These are phyloP conservation scores for Wickerhamomyces subpelliculosus DNA, from an alignment of 805 yeast species.

Conservation along the genomic window DNA sequence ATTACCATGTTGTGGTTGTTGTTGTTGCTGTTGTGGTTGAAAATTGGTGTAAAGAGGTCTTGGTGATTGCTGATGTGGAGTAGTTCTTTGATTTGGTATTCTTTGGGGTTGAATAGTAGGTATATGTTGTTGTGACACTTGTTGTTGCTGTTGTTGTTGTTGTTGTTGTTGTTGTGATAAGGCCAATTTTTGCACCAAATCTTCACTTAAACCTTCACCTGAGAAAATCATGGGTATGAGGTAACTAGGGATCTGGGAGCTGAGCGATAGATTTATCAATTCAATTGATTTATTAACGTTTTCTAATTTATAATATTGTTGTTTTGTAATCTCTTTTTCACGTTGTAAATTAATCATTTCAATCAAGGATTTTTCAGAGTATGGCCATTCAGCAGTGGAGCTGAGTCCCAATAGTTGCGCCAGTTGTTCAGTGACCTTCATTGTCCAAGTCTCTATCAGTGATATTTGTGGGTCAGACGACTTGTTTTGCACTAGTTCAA, in stretches of 20 bases:
- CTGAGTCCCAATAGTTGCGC: constrained; percentile 18
- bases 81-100: too few relatives aligned
- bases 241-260: constrained; percentile 55
- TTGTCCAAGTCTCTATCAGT: too few relatives aligned
- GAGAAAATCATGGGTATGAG: constrained; percentile 56
- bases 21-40: constrained; percentile 1
- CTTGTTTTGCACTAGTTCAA: too few relatives aligned
- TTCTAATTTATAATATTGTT: constrained; percentile 68
- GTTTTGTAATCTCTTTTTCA: constrained; percentile 79
- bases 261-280: constrained; percentile 52
- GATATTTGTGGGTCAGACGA: background rate
- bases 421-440: constrained; percentile 11
- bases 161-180: constrained; percentile 9
- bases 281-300: constrained; percentile 51
- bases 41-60: constrained; percentile 1
- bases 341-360: constrained; percentile 18
- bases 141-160: constrained; percentile 2
- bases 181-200: constrained; percentile 8
- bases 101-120: too few relatives aligned
- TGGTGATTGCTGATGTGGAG: constrained; percentile 1
- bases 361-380: constrained; percentile 16
- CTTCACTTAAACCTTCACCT: constrained; percentile 22
- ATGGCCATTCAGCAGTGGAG: constrained; percentile 18
- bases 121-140: constrained; percentile 7
- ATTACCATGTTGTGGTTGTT: constrained; percentile 2